A percentile compares a stretch with the other conserved stretches of the same genome.
phyloP scores from a whole-genome alignment of 176 grass and related monocot species.

The Cenchrus americanus region DNA sequence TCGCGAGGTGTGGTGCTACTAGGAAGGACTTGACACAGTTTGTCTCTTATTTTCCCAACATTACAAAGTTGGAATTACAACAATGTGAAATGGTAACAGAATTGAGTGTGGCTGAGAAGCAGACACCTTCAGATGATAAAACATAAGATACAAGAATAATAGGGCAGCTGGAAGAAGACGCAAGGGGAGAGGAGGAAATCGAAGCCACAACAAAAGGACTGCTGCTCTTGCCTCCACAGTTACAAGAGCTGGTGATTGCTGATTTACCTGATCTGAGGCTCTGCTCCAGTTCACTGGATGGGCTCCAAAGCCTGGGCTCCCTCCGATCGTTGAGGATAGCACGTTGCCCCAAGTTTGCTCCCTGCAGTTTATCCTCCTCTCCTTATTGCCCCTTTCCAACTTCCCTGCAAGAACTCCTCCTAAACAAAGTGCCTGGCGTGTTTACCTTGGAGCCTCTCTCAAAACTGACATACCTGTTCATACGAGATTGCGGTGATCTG shows the following conservation, averaged over 20 bases:
- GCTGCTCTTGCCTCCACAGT: neutral
- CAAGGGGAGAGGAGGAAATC: neutral
- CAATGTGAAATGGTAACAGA: no score
- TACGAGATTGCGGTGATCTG: rapidly evolving
- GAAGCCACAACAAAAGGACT: neutral
- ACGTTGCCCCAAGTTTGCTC: neutral
- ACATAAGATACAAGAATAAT: no score
- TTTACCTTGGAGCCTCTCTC: neutral
- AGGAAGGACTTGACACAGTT: conserved; percentile 4
- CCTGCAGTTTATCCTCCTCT: neutral
- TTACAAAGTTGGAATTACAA: no score
- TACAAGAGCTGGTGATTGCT: neutral
- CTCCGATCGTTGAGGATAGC: rapidly evolving
- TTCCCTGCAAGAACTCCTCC: rapidly evolving
- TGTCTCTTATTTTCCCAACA: no score
- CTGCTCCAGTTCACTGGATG: neutral
- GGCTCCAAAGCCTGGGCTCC: neutral
- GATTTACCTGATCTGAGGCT: no score
- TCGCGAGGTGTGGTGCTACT: rapidly evolving
- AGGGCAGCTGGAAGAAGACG: no score
- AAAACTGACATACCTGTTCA: rapidly evolving
- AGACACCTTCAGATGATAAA: no score
- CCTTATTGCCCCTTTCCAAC: neutral
- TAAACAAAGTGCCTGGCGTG: rapidly evolving
- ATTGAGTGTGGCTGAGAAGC: no score